Base-by-base conservation (phyloP, 1,284 basidiomycete species). In the Schizophyllum commune region DNA sequence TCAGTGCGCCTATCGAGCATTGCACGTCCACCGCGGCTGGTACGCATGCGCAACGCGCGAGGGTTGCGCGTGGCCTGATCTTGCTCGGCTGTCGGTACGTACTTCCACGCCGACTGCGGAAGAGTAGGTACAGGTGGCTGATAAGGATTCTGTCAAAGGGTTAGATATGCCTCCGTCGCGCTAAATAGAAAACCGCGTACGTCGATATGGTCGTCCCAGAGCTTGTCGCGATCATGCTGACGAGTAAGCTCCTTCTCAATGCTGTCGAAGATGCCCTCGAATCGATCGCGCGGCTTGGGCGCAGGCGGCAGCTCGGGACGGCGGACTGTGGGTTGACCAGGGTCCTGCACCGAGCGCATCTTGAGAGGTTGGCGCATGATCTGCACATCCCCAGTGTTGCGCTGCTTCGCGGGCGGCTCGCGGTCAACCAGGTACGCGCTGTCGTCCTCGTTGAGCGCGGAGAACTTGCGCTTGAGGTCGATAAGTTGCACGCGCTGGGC, bases 121-220 rank as follows among this genome's bases (percentile, higher is more conserved):
- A 78, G 81, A 0, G 82, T 73, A 0, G 75, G 69, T 0, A 79
- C 78, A 1, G 75, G 74, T 7, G 79, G 72, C 67, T 89, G 87
- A 66, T 88, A 89, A 2, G 83, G 74, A 66, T 83, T 84, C 87
- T 90, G 34, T 13, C 6, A 39, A 6, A 13, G 13, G 13, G 34
- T 60, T 56, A 22, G 52, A 27, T 32, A 58, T 58, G 55, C 56
- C 58, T 27, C 47, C 15, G 56, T n/a, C 11, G 56, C 2, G 55
- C 11, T 61, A 19, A 33, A 21, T 3, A 5, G 47, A 55, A 27
- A 62, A 2, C n/a, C n/a, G 52, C 81, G 71, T 68, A 91, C 87
- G 74, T 95, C 92, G 64, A 92, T 82, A 59, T 81, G 80, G 69
- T 96, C 94, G 68, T 96, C 94, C 89, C 93, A 96, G 54, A 85